These are phyloP conservation scores for Beauveria varroae DNA, from an alignment of 2,329 filamentous ascomycete genomes.

Conservation along the genomic window DNA sequence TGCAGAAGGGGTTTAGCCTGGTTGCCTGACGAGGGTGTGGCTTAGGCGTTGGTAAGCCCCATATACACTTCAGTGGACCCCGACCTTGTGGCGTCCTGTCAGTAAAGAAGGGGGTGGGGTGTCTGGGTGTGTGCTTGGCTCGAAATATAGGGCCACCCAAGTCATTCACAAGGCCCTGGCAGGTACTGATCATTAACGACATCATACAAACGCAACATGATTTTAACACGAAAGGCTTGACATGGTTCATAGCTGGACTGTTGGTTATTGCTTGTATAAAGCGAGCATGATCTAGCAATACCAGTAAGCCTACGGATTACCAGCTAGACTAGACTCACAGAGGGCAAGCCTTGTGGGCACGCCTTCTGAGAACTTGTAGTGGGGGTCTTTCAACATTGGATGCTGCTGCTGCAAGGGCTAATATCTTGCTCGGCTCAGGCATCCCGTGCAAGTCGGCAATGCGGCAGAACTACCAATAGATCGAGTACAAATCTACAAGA, in stretches of 20 bases:
- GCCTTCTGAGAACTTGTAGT: neutral
- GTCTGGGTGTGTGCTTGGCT: neutral
- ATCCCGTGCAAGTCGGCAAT: conserved; percentile 3
- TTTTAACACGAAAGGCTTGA: too few relatives aligned
- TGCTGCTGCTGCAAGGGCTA: neutral
- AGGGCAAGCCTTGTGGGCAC: neutral
- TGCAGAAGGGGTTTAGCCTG: neutral
- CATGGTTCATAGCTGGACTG: too few relatives aligned
- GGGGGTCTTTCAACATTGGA: neutral
- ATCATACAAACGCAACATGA: too few relatives aligned
- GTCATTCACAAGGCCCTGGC: neutral
- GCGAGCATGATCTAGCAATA: too few relatives aligned
- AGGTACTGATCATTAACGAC: too few relatives aligned
- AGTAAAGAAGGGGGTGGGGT: neutral
- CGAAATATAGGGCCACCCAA: neutral
- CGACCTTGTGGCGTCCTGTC: neutral
- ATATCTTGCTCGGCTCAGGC: neutral
- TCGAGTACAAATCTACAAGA: too few relatives aligned
- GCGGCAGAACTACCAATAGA: neutral
- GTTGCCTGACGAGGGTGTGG: neutral
- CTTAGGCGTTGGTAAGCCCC: neutral
- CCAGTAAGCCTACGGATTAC: too few relatives aligned
- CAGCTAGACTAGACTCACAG: too few relatives aligned
- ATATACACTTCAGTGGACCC: neutral
- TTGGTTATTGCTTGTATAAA: too few relatives aligned